Evolutionary conservation across 1,284 basidiomycete genomes (phyloP).

Genomic region (Ustilago hordei): DNA sequence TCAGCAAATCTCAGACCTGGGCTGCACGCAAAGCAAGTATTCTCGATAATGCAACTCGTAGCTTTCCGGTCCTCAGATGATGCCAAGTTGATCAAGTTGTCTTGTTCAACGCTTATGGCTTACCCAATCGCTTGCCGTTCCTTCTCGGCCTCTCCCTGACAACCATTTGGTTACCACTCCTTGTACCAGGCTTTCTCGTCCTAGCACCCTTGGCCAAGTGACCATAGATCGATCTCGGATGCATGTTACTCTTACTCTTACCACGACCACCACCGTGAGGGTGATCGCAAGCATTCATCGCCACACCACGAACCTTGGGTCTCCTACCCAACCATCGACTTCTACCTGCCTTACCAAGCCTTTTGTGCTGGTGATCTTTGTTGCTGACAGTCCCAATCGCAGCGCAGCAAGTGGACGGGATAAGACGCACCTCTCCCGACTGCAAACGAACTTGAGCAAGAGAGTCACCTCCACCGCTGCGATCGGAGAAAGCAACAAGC

Average conservation of each 20-base stretch:
- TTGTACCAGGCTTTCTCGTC: constrained; percentile 86
- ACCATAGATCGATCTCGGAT: constrained; percentile 79
- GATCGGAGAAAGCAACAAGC: constrained; percentile 71
- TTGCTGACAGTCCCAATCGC: constrained; percentile 94
- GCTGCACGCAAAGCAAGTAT: no score
- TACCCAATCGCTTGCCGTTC: constrained; percentile 75
- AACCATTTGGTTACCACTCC: constrained; percentile 93
- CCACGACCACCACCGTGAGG: constrained; percentile 98
- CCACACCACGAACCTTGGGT: constrained; percentile 93
- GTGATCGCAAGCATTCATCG: constrained; percentile 97
- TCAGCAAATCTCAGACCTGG: no score
- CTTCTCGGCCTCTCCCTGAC: constrained; percentile 87
- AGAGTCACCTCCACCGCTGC: constrained; percentile 69
- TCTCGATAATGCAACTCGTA: no score
- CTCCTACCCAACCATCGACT: constrained; percentile 86
- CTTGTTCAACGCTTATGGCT: constrained; percentile 36
- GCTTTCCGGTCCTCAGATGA: background rate
- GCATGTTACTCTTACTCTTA: constrained; percentile 89
- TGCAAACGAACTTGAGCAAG: constrained; percentile 88
- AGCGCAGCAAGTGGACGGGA: constrained; percentile 85
- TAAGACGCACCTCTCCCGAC: constrained; percentile 90
- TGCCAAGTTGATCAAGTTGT: background rate
- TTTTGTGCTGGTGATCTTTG: constrained; percentile 85
- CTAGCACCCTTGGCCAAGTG: constrained; percentile 91
- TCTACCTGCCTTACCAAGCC: constrained; percentile 91